These are phyloP conservation scores for Pyrenula aspistea DNA, from an alignment of 495 filamentous ascomycete genomes.

Conservation along the genomic window DNA sequence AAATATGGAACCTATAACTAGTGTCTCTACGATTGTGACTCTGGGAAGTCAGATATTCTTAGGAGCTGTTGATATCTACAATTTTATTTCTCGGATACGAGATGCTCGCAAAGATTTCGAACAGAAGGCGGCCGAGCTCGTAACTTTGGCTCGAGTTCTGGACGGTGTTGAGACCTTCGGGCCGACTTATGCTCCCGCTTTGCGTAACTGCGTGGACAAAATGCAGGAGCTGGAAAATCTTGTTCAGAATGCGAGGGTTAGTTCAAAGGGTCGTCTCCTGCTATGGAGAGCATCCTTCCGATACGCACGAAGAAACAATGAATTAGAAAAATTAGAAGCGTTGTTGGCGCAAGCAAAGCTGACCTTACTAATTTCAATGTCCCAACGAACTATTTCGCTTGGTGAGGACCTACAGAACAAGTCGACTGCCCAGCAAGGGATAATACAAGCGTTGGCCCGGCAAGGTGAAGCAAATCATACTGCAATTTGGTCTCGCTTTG, in stretches of 20 bases:
- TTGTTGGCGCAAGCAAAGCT: background rate
- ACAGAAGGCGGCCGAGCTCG: background rate
- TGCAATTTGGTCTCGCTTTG: background rate
- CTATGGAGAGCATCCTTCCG: background rate
- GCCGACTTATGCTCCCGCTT: background rate
- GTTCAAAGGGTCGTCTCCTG: background rate
- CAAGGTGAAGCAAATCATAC: background rate
- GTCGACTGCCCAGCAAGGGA: background rate
- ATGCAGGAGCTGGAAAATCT: background rate
- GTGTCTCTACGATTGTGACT: too few relatives aligned
- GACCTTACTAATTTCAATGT: background rate
- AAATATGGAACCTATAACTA: too few relatives aligned
- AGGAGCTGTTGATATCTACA: background rate
- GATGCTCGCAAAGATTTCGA: background rate
- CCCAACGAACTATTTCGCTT: background rate
- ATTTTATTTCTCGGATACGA: background rate
- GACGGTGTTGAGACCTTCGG: background rate
- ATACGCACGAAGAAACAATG: background rate
- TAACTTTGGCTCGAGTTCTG: background rate
- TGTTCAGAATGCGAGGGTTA: background rate
- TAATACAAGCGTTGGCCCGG: background rate
- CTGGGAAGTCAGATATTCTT: background rate
- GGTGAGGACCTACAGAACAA: background rate
- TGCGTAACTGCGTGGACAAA: background rate
- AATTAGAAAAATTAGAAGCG: background rate